Conservation (phyloP, 2,329 filamentous ascomycete species). For the Aureobasidium sp. region DNA sequence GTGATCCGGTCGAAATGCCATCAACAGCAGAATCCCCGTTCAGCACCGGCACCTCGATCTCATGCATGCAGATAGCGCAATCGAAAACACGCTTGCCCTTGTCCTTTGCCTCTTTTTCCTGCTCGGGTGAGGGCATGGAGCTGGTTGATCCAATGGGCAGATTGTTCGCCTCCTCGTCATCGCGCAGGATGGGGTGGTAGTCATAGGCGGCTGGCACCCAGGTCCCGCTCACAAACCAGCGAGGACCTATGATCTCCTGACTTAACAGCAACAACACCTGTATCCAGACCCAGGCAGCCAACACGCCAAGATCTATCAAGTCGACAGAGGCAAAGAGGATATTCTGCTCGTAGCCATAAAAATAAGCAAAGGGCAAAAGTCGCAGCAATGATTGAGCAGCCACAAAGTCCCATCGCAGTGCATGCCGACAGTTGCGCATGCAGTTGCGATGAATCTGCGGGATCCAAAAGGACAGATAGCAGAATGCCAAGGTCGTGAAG, state of each 20-base stretch:
- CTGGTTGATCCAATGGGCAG: slow-evolving; percentile 62
- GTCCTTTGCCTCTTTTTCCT: slow-evolving; percentile 36
- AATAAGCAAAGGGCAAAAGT: slow-evolving; percentile 74
- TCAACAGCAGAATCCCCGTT: slow-evolving; percentile 34
- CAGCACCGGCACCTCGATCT: slow-evolving; percentile 81
- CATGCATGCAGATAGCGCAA: slow-evolving; percentile 91
- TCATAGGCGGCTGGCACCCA: slow-evolving; percentile 74
- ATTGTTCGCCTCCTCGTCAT: slow-evolving; percentile 70
- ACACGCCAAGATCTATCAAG: slow-evolving; percentile 53
- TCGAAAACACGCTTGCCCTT: slow-evolving; percentile 63
- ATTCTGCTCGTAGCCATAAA: slow-evolving; percentile 72
- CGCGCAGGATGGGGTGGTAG: slow-evolving; percentile 83
- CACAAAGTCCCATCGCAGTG: slow-evolving; percentile 87
- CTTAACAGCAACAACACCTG: slow-evolving; percentile 72
- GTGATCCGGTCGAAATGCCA: slow-evolving; percentile 30
- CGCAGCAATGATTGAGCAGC: slow-evolving; percentile 74
- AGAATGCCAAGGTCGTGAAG: slow-evolving; percentile 57
- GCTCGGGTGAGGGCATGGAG: not conserved
- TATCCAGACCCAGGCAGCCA: slow-evolving; percentile 76
- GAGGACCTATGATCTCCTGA: slow-evolving; percentile 78
- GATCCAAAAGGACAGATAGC: slow-evolving; percentile 84
- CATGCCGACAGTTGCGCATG: slow-evolving; percentile 83
- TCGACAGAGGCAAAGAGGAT: slow-evolving; percentile 72
- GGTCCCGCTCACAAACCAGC: slow-evolving; percentile 68
- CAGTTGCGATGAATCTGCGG: slow-evolving; percentile 90